Conservation (phyloP, 768 basidiomycete species). For the Boletus speciosus region DNA sequence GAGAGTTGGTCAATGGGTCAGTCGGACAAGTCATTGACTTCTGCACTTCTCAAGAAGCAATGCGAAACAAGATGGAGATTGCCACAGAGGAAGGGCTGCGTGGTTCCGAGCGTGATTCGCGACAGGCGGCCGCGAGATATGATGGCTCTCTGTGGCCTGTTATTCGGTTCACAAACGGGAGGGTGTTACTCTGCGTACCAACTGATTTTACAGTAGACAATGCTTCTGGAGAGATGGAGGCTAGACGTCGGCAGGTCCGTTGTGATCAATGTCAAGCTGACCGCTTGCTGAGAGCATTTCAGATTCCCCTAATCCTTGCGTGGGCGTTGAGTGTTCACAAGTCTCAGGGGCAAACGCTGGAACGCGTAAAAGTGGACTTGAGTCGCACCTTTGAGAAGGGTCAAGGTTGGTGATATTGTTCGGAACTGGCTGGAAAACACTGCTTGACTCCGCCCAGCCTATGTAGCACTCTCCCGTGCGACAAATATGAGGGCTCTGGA, state of each 20-base stretch:
- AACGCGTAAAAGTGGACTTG: slow-evolving; percentile 79
- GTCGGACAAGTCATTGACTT: slow-evolving; percentile 55
- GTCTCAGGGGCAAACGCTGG: slow-evolving; percentile 85
- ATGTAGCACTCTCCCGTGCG: slow-evolving; percentile 72
- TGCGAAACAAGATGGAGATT: slow-evolving; percentile 35
- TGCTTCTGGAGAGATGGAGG: slow-evolving; percentile 55
- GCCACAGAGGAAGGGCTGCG: slow-evolving; percentile 34
- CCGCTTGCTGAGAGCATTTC: slow-evolving; percentile 17
- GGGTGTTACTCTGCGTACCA: slow-evolving; percentile 47
- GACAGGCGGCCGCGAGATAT: slow-evolving; percentile 13
- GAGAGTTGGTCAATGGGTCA: slow-evolving; percentile 67
- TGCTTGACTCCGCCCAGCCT: slow-evolving; percentile 39
- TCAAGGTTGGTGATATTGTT: slow-evolving; percentile 47
- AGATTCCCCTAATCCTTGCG: slow-evolving; percentile 66
- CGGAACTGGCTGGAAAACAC: not conserved
- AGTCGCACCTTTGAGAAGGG: slow-evolving; percentile 74
- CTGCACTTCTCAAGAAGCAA: slow-evolving; percentile 41
- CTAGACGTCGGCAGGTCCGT: slow-evolving; percentile 54
- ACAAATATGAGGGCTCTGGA: slow-evolving; percentile 63
- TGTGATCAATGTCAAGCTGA: not conserved
- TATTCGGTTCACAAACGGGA: slow-evolving; percentile 53
- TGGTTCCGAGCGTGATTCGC: slow-evolving; percentile 27
- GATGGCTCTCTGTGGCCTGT: slow-evolving; percentile 51
- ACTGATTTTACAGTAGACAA: slow-evolving; percentile 63
- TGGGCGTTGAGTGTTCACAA: slow-evolving; percentile 91